A percentile compares a stretch with the other conserved stretches of the same genome.
Evolutionary conservation across 371 early-diverging fungal species (phyloP).

Genomic region (Mortierella sp.): DNA sequence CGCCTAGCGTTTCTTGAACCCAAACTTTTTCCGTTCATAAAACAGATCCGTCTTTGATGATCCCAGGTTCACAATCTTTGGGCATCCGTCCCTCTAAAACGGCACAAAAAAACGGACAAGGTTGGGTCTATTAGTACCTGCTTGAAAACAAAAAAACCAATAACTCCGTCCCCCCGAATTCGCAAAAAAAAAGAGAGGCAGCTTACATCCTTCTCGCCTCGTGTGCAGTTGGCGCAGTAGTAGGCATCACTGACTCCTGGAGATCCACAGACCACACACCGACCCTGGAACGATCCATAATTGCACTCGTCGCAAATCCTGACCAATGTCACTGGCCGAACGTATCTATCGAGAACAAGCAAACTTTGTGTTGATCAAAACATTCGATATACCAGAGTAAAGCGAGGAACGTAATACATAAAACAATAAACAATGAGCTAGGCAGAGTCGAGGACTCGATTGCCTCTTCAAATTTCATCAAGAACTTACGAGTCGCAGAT

Average conservation of each 20-base stretch:
- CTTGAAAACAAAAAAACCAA: neutral
- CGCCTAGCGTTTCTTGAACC: constrained; percentile 75
- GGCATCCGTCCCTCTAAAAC: constrained; percentile 92
- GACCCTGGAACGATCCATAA: constrained; percentile 92
- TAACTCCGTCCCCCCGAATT: neutral
- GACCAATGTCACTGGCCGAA: constrained; percentile 90
- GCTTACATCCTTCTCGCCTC: constrained; percentile 91
- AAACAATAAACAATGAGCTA: neutral
- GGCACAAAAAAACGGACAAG: neutral
- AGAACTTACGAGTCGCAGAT: constrained; percentile 90
- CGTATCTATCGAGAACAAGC: constrained; percentile 65
- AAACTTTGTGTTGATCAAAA: constrained; percentile 2
- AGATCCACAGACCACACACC: constrained; percentile 94
- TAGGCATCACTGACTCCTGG: constrained; percentile 96
- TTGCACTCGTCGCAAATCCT: constrained; percentile 98
- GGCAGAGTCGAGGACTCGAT: too few species aligned
- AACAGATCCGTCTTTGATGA: constrained; percentile 89
- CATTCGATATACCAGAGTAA: neutral
- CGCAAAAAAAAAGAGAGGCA: neutral
- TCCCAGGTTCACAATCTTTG: constrained; percentile 94
- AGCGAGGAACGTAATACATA: neutral
- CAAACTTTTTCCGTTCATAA: constrained; percentile 96
- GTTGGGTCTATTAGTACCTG: too few species aligned
- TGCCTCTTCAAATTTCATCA: neutral
- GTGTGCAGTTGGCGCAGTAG: constrained; percentile 94